phyloP scores from a whole-genome alignment of 176 grass and related monocot genomes.

The Poa pratensis region DNA sequence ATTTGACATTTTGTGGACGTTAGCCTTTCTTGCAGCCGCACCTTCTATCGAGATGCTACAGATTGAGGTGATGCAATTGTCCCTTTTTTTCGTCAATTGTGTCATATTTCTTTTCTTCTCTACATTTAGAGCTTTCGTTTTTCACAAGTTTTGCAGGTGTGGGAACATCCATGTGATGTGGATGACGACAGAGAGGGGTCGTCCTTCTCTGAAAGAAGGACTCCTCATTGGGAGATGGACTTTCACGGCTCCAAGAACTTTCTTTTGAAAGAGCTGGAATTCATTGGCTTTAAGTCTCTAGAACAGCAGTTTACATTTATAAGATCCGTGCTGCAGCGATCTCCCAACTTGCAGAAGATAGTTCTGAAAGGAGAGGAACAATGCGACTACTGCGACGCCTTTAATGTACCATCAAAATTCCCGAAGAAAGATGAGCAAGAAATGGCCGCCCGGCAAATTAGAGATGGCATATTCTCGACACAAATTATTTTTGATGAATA shows the following conservation, averaged over 20 bases:
- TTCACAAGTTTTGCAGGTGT: neutral
- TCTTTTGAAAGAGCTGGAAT: neutral
- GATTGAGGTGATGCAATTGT: neutral
- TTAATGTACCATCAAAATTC: neutral
- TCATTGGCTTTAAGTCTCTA: neutral
- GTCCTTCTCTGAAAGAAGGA: neutral
- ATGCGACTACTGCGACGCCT: neutral
- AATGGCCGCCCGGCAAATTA: neutral
- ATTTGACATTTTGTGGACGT: slow-evolving; percentile 22
- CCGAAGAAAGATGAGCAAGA: neutral
- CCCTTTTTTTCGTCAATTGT: neutral
- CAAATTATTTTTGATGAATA: neutral
- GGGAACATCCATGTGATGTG: neutral
- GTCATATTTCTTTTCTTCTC: neutral
- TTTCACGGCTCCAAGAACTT: neutral
- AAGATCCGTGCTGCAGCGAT: neutral
- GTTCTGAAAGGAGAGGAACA: neutral
- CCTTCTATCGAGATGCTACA: neutral
- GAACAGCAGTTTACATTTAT: neutral
- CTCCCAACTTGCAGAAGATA: slow-evolving; percentile 25
- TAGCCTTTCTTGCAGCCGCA: slow-evolving; percentile 10
- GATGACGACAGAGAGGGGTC: neutral
- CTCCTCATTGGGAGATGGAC: slow-evolving; percentile 1
- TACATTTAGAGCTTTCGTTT: neutral
- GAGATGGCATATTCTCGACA: neutral